Evolutionary conservation across 768 basidiomycete genomes (phyloP).

Genomic region (Podaxis pistillaris): DNA sequence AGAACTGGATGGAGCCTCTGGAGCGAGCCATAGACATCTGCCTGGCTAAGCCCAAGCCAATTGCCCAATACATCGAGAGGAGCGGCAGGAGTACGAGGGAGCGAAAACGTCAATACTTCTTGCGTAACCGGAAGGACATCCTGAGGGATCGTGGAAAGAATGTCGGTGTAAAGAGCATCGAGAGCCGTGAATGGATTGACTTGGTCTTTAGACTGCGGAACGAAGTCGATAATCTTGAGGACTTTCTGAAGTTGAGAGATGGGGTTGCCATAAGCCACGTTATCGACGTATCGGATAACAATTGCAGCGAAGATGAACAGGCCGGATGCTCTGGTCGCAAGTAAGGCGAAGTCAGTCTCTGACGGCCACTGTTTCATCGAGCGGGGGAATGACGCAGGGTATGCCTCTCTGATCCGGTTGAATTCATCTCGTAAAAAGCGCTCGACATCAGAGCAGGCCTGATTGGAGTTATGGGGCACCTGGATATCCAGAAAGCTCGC

Average conservation of each 20-base stretch:
- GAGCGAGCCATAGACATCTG: background rate
- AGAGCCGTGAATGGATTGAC: background rate
- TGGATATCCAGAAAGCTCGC: background rate
- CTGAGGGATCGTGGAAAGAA: background rate
- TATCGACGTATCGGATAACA: constrained; percentile 20
- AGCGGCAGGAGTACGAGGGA: background rate
- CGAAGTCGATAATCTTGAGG: background rate
- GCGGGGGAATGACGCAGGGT: background rate
- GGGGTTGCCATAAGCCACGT: constrained; percentile 1
- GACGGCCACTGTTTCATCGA: constrained; percentile 20
- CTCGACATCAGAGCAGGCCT: constrained; percentile 6
- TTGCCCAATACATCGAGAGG: background rate
- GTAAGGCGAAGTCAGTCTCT: constrained; percentile 5
- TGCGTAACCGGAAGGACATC: background rate
- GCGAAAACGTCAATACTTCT: background rate
- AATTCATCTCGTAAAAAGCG: constrained; percentile 16
- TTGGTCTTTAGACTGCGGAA: background rate
- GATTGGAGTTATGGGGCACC: constrained; percentile 10
- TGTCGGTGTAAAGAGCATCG: background rate
- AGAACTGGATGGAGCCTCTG: background rate
- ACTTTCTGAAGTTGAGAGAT: constrained; percentile 8
- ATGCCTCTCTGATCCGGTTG: constrained; percentile 5
- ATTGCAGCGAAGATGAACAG: constrained; percentile 26
- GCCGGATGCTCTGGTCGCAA: constrained; percentile 21
- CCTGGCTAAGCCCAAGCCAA: background rate